Percentiles rank a stretch among this genome's conserved stretches.
Evolutionary conservation across 768 basidiomycete genomes (phyloP).

Genomic region (Ramaria sp.): DNA sequence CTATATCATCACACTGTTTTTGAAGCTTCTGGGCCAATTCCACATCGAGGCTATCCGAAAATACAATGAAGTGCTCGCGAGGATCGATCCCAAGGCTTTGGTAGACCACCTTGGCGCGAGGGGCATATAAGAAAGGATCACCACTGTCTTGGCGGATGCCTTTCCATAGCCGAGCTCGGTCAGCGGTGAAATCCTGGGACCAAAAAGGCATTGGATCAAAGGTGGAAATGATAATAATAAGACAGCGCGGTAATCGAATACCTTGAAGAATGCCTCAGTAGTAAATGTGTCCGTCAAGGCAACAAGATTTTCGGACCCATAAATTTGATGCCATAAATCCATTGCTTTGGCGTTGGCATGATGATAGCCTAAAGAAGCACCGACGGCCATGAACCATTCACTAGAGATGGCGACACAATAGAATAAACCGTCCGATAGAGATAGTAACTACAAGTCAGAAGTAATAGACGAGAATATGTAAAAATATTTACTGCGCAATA

Average conservation of each 20-base stretch:
- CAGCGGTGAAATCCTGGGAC: conserved; percentile 22
- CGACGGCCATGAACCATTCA: conserved; percentile 88
- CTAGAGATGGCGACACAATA: conserved; percentile 24
- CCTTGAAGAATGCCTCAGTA: conserved; percentile 76
- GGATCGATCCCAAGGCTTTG: conserved; percentile 57
- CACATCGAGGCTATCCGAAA: conserved; percentile 71
- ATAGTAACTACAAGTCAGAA: conserved; percentile 8
- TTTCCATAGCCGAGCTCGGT: conserved; percentile 61
- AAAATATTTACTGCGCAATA: conserved; percentile 64
- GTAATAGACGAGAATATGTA: not conserved
- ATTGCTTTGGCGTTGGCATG: conserved; percentile 63
- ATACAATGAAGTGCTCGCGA: conserved; percentile 61
- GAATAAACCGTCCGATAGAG: not conserved
- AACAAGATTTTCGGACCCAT: conserved; percentile 41
- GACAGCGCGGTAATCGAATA: conserved; percentile 13
- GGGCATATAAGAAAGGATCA: conserved; percentile 74
- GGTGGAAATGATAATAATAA: not conserved
- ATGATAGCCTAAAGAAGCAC: conserved; percentile 53
- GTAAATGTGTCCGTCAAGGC: conserved; percentile 96
- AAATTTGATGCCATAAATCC: conserved; percentile 78
- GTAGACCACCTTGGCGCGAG: conserved; percentile 63
- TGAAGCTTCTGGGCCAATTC: conserved; percentile 62
- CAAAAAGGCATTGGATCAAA: not conserved
- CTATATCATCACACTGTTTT: conserved; percentile 61
- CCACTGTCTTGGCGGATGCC: conserved; percentile 92